Conservation (phyloP, 352 stramenopile genomes). For the Globisporangium yorkense region DNA sequence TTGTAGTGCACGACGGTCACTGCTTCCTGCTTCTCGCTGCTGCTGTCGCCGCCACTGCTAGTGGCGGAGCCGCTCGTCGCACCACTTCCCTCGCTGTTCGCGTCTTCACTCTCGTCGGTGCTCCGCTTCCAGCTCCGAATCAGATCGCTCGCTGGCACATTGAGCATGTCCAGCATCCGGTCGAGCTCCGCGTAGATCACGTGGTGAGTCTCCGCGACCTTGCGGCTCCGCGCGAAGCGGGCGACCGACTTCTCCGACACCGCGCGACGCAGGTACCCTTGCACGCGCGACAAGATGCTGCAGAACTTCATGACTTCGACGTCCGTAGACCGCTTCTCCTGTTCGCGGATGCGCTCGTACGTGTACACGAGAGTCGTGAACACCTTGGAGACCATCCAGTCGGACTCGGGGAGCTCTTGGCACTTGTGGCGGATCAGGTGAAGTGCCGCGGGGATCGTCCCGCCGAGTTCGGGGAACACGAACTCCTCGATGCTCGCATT, state of each 20-base stretch:
- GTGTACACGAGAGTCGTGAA: neutral
- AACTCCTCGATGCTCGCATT: neutral
- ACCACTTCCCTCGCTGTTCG: no score
- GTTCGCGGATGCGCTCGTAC: neutral
- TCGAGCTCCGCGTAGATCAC: constrained; percentile 9
- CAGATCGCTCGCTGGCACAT: neutral
- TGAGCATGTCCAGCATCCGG: constrained; percentile 7
- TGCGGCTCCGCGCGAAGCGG: neutral
- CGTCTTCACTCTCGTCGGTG: neutral
- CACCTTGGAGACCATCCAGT: constrained; percentile 1
- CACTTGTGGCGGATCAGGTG: neutral
- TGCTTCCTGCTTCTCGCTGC: neutral
- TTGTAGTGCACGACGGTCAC: neutral
- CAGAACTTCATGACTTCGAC: neutral
- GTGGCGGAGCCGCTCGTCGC: neutral
- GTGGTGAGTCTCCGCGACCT: constrained; percentile 1
- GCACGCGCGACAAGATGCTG: neutral
- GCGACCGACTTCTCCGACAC: neutral
- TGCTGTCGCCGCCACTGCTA: neutral
- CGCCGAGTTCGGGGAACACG: neutral
- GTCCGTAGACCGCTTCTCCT: neutral
- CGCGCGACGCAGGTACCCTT: constrained; percentile 1
- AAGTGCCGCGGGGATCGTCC: neutral
- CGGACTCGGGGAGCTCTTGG: neutral
- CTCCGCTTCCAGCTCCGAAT: constrained; percentile 5